phyloP scores from a whole-genome alignment of 106 monocot species.

The Apostasia ramifera region DNA sequence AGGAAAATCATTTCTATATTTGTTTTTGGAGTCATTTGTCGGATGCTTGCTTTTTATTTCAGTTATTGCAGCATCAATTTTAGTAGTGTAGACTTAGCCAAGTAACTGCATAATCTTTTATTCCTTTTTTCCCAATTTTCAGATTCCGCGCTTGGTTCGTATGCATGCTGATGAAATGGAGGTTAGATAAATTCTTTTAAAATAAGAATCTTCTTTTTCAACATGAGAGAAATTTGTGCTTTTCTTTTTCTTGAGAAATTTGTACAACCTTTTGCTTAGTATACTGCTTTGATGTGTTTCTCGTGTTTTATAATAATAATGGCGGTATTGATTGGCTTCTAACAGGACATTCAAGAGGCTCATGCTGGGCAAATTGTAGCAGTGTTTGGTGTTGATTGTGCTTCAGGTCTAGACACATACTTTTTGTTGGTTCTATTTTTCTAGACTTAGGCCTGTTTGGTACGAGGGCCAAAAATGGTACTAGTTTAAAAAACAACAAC shows the following conservation, averaged over 20 bases:
- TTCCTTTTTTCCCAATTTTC: neutral
- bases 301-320: neutral
- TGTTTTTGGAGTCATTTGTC: too few relatives aligned
- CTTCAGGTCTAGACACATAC: conserved; percentile 51
- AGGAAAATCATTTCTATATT: too few relatives aligned
- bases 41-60: too few relatives aligned
- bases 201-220: neutral
- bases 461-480: too few relatives aligned
- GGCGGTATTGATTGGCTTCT: neutral
- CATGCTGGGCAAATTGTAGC: conserved; percentile 99
- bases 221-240: neutral
- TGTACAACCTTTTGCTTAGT: neutral
- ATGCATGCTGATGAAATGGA: conserved; percentile 99
- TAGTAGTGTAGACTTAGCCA: too few relatives aligned
- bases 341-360: conserved; percentile 96
- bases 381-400: conserved; percentile 99
- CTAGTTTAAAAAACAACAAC: too few relatives aligned
- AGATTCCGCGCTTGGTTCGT: conserved; percentile 95
- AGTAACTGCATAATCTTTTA: neutral
- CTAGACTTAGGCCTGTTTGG: neutral
- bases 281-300: neutral
- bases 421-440: conserved; percentile 3
- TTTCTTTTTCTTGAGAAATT: neutral
- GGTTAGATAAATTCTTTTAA: conserved; percentile 27
- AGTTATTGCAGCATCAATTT: too few relatives aligned